Base-by-base conservation (phyloP, 257 asterid species). In the Leonotis leonurus region DNA sequence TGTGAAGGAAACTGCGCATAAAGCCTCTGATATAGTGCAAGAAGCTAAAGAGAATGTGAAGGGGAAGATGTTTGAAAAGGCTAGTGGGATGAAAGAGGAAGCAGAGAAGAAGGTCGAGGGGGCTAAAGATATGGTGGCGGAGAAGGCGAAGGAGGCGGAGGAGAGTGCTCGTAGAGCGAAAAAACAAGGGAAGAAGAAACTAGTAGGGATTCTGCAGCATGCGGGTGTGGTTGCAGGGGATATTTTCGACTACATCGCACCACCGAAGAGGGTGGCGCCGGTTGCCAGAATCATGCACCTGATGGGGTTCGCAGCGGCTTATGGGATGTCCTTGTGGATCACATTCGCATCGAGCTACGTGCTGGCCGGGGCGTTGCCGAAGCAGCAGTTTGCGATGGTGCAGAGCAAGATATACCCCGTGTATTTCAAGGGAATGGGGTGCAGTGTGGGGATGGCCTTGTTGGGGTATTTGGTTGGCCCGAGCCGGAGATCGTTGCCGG, bases 331-430 rank as follows among this genome's bases (percentile, higher is more conserved):
- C 17, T 40, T 80, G 60, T 90, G 98, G 96, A 80, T 88, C 1
- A 83, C 94, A 1, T 88, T 90, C 33, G 76, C 73, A 1, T 87
- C 97, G 53, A 88, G 95, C 56, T 75, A 83, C 57, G 84, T 89
- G 1, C 37, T 86, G 48, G 87, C 97, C 0, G 56, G 59, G 18
- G 81, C 80, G 5, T 25, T 92, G 85, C 84, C 95, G 0, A 77
- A 85, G 78, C 86, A 80, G 12, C 98, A 86, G 74, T 89, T 84
- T 61, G 93, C 83, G 0, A 12, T 71, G 51, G 83, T 81, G 56
- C 98, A 92, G 71, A 86, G 89, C 68, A 83, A 76, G 85, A 73
- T 89, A 2, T 92, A 88, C 60, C 95, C 87, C 0, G 80, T 75
- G 39, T 92, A 92, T 63, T 92, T 92, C 61, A 81, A 60, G 81